These are phyloP conservation scores for Termitomyces sp. DNA, from an alignment of 768 basidiomycete species.

Conservation along the genomic window DNA sequence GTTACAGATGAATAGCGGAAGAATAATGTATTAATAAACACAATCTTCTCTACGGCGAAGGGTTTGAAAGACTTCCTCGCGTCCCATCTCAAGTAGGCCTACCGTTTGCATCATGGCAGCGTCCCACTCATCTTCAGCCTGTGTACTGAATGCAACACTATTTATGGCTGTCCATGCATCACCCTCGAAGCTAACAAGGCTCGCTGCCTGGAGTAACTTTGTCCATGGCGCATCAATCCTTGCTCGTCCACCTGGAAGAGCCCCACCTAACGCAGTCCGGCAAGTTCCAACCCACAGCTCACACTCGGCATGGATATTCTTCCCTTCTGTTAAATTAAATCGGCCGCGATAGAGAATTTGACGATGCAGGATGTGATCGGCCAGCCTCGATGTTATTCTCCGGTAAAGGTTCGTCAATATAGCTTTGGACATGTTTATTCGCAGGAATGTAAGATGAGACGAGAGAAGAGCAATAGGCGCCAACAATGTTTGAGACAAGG, in stretches of 20 bases:
- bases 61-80: conserved; percentile 56
- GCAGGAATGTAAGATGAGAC: conserved; percentile 68
- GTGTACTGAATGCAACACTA: conserved; percentile 43
- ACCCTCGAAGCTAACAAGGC: conserved; percentile 59
- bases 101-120: conserved; percentile 42
- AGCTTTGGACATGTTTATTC: conserved; percentile 53
- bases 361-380: conserved; percentile 79
- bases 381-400: conserved; percentile 60
- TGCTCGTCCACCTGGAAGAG: conserved; percentile 38
- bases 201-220: conserved; percentile 62
- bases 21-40: background rate
- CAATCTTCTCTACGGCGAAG: conserved; percentile 39
- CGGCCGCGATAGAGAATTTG: conserved; percentile 75
- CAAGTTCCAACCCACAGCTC: conserved; percentile 83
- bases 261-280: conserved; percentile 47
- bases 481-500: conserved; percentile 67
- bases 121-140: conserved; percentile 51
- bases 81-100: conserved; percentile 56
- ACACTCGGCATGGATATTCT: conserved; percentile 62
- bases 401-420: conserved; percentile 66
- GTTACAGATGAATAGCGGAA: background rate
- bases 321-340: conserved; percentile 57
- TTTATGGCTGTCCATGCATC: conserved; percentile 43
- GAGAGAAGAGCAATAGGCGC: conserved; percentile 76
- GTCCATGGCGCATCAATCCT: conserved; percentile 76